Base-by-base conservation (phyloP, 2,329 filamentous ascomycete species). In the Fusarium tjaetaba region DNA sequence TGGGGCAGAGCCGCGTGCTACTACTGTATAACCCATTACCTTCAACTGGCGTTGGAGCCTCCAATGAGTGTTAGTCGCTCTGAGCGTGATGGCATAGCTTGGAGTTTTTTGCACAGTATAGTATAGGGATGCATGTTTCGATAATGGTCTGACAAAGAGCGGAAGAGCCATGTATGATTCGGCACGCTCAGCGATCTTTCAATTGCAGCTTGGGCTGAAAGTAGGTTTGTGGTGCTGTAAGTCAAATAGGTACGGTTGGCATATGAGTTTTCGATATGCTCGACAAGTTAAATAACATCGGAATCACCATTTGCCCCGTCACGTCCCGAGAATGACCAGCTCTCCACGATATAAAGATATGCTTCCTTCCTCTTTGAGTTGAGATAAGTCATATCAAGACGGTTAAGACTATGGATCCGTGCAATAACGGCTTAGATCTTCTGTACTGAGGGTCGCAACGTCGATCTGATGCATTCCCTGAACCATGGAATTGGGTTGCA, bases 1-100 rank as follows among this genome's bases (percentile, higher is more conserved):
- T 36, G 34, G 42, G 57, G 39, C 51, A 64, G 70, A 57, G 55
- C 55, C 39, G 58, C 55, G 46, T 41, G 58, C 59, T 51, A 55
- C 41, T 60, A 32, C 22, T 70, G 53, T 62, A 39, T 45, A 30
- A 42, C 39, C 63, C 41, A 43, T 30, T 36, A 46, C 53, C 41
- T 36, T 43, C 46, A 41, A 36, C 14, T 49, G 39, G 41, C 36
- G 48, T 24, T 43, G 18, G 51, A 55, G 58, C 30, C 45, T 69
- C 46, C 26, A 43, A 69, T 52, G 42, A 36, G 41, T 48, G 28
- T 42, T 49, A 36, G 68, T 15, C 24, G 26, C 26, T 46, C 18
- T 11, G 18, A 34, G n/a, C 18, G 32, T 67, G n/a, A 52, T 26
- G 46, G 52, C 52, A 46, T 46, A 30, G n/a, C 16, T 36, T 32